Evolutionary conservation across 768 basidiomycete species (phyloP), one percentile per base, ranked within the genome.

Genomic region (Heimioporus sp.): DNA sequence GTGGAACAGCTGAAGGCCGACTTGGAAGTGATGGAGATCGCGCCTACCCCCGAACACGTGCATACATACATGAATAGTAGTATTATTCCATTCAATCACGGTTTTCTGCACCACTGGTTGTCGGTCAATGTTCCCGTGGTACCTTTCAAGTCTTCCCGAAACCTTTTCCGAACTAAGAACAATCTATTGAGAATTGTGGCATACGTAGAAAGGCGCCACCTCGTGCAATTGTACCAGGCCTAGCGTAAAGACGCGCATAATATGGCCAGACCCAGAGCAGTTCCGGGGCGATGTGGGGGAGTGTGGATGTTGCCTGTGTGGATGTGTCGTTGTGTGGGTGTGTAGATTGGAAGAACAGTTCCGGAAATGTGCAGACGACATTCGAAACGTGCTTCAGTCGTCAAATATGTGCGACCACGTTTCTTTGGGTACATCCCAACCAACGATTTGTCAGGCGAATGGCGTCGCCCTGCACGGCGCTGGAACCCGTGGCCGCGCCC

Each of bases 291-390:
- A 97, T 68, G 81, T 86, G 15, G 90, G 92, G 90, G 51, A 57
- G 80, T 50, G 9, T 28, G 43, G 9, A 12, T 12, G 19, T 16
- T 35, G 20, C 13, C 4, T 10, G 10, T 12, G 19, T 10, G 11
- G 39, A 40, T 19, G n/a, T 39, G 12, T 20, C 7, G 43, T 21
- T 2, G 4, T 35, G 34, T 39, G 49, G 8, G 37, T 9, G 49
- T n/a, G 2, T 62, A 92, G 93, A 94, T 66, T 90, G 88, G 88
- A 74, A 11, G 73, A 75, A 41, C 85, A 89, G 60, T 75, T 95
- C 1, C 72, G 77, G 32, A 87, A 86, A 56, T 78, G 85, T 50
- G 65, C 73, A 24, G 75, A 72, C 24, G 84, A 87, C 54, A 74
- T 87, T 46, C 76, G 77, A 50, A 79, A 83, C 10, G 68, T 77